Conservation (phyloP, 2,329 filamentous ascomycete species). For the Aureobasidium sp. region DNA sequence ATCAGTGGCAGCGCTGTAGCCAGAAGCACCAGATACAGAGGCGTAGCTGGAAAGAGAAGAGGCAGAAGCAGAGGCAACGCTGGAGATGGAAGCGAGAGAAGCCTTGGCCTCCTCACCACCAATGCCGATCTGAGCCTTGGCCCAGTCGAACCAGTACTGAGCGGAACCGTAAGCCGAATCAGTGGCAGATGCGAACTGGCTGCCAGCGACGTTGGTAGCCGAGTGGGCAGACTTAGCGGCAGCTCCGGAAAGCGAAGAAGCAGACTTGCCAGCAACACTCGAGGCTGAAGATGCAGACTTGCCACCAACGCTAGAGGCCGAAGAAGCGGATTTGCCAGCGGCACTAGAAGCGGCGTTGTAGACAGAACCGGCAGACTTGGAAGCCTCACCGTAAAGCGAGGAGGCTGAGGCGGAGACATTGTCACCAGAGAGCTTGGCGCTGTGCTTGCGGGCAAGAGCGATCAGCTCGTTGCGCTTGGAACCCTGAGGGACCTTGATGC, state of each 20-base stretch:
- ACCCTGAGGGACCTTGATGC: slow-evolving; percentile 82
- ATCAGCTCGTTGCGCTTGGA: slow-evolving; percentile 85
- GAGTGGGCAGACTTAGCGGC: slow-evolving; percentile 34
- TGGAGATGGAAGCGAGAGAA: slow-evolving; percentile 30
- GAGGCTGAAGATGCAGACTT: slow-evolving; percentile 37
- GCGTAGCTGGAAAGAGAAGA: slow-evolving; percentile 21
- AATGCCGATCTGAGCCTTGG: slow-evolving; percentile 40
- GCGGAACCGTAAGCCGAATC: slow-evolving; percentile 45
- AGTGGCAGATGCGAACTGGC: slow-evolving; percentile 70
- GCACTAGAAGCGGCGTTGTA: slow-evolving; percentile 29
- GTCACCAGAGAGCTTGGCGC: slow-evolving; percentile 61
- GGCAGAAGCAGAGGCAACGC: slow-evolving; percentile 23
- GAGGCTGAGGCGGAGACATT: slow-evolving; percentile 41
- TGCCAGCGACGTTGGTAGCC: slow-evolving; percentile 53
- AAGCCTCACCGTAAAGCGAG: slow-evolving; percentile 39
- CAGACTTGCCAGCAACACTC: slow-evolving; percentile 49
- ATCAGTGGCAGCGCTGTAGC: not conserved
- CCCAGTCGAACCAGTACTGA: slow-evolving; percentile 35
- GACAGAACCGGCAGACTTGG: slow-evolving; percentile 42
- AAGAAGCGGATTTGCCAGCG: slow-evolving; percentile 2
- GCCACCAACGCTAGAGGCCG: slow-evolving; percentile 25
- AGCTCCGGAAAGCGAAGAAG: slow-evolving; percentile 28
- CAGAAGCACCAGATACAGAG: slow-evolving; percentile 26
- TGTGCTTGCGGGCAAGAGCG: slow-evolving; percentile 82
- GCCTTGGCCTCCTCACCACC: slow-evolving; percentile 33